Evolutionary conservation across 2,329 filamentous ascomycete genomes (phyloP).

Genomic region (Tolypocladium inflatum): DNA sequence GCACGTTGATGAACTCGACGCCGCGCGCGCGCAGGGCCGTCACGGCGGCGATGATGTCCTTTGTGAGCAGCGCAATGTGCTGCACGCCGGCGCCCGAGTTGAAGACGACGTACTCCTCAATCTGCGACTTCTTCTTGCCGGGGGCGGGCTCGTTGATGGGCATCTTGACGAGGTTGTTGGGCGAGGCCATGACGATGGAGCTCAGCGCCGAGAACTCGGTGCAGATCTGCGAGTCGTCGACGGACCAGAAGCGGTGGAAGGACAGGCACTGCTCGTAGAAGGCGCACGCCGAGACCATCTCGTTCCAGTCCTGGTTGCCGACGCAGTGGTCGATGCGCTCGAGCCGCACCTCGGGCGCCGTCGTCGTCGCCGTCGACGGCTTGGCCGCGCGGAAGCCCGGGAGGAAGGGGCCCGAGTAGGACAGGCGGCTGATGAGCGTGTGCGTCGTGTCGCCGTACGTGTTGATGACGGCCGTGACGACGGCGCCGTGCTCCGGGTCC

Average conservation of each 20-base stretch:
- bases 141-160: constrained; percentile 93
- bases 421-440: constrained; percentile 67
- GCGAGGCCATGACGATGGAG: constrained; percentile 82
- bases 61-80: constrained; percentile 81
- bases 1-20: constrained; percentile 87
- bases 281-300: constrained; percentile 60
- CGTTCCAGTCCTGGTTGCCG: constrained; percentile 91
- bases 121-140: constrained; percentile 86
- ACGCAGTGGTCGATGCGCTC: constrained; percentile 90
- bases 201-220: constrained; percentile 86
- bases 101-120: constrained; percentile 88
- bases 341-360: constrained; percentile 56
- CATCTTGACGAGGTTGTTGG: constrained; percentile 88
- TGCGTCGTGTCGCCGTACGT: constrained; percentile 96
- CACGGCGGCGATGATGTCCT: constrained; percentile 70
- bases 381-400: constrained; percentile 64
- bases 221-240: constrained; percentile 87
- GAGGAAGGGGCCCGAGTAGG: constrained; percentile 69
- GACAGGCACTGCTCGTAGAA: constrained; percentile 83
- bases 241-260: constrained; percentile 96
- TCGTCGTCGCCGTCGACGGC: constrained; percentile 23
- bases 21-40: constrained; percentile 73
- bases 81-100: constrained; percentile 86
- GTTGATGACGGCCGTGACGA: constrained; percentile 69
- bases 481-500: constrained; percentile 54